A percentile compares a stretch with the other conserved stretches of the same genome.
phyloP scores from a whole-genome alignment of 73 alveolate genomes.

The Diophrys sp. region DNA sequence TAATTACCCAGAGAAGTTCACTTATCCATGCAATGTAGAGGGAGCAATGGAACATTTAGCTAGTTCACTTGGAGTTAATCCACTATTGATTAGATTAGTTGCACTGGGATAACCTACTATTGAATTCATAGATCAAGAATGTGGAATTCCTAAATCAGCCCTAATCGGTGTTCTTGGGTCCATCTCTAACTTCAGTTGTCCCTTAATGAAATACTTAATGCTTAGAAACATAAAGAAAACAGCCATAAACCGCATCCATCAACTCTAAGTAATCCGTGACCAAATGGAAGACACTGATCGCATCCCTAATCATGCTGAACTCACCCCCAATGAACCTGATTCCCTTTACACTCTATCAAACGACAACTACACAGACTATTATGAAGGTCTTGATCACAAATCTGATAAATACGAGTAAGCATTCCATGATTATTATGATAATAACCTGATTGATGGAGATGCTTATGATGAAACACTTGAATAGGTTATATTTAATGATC shows the following conservation, averaged over 20 bases:
- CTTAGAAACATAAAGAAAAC: neutral
- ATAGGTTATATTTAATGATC: no score
- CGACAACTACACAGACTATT: neutral
- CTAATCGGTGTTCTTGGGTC: neutral
- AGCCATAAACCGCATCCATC: no score
- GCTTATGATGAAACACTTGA: no score
- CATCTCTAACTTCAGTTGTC: neutral
- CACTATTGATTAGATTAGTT: neutral
- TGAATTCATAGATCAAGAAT: neutral
- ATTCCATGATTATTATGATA: no score
- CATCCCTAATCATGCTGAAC: no score
- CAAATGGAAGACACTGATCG: no score
- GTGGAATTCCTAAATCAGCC: neutral
- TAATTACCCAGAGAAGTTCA: neutral
- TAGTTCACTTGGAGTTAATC: neutral
- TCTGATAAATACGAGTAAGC: no score
- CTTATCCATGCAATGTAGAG: neutral
- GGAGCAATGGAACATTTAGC: neutral
- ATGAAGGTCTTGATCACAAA: neutral
- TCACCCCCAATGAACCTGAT: no score
- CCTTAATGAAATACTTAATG: neutral
- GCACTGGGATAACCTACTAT: neutral
- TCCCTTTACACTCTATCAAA: neutral
- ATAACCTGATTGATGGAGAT: no score
- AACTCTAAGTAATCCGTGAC: no score